phyloP scores from a whole-genome alignment of 192 early-diverging fungal genomes.

The Coemansia sp. region DNA sequence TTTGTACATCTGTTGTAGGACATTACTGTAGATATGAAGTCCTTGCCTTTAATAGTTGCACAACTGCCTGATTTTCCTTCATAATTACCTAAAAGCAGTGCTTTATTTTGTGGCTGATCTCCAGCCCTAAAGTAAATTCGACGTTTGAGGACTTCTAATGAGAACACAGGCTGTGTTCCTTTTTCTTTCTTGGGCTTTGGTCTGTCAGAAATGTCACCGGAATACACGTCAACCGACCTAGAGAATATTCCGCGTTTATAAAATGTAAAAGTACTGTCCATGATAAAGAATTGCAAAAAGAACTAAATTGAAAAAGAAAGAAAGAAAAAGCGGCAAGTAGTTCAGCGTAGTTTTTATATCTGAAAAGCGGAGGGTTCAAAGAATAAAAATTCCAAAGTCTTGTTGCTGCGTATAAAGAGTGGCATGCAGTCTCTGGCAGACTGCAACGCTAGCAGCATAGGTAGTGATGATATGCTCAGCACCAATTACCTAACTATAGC shows the following conservation, averaged over 20 bases:
- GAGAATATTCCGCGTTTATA: neutral
- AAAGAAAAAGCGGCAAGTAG: too few relatives aligned
- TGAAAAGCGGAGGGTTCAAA: too few relatives aligned
- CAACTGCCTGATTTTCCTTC: neutral
- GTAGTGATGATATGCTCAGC: too few relatives aligned
- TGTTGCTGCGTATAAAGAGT: too few relatives aligned
- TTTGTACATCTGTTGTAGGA: too few relatives aligned
- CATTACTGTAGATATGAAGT: too few relatives aligned
- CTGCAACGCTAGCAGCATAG: too few relatives aligned
- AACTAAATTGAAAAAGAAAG: too few relatives aligned
- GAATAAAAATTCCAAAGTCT: too few relatives aligned
- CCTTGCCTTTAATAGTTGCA: neutral
- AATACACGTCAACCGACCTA: neutral
- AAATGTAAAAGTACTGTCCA: neutral
- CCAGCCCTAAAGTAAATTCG: neutral
- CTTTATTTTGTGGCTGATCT: neutral
- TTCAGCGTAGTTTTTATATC: too few relatives aligned
- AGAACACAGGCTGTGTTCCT: neutral
- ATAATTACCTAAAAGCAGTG: neutral
- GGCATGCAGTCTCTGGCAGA: too few relatives aligned
- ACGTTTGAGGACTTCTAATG: neutral
- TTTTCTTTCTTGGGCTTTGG: neutral
- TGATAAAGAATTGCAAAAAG: neutral
- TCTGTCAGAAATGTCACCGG: neutral
- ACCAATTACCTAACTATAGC: too few relatives aligned